These are phyloP conservation scores for Dendrobium huoshanense DNA, from an alignment of 106 monocot species.

Conservation along the genomic window DNA sequence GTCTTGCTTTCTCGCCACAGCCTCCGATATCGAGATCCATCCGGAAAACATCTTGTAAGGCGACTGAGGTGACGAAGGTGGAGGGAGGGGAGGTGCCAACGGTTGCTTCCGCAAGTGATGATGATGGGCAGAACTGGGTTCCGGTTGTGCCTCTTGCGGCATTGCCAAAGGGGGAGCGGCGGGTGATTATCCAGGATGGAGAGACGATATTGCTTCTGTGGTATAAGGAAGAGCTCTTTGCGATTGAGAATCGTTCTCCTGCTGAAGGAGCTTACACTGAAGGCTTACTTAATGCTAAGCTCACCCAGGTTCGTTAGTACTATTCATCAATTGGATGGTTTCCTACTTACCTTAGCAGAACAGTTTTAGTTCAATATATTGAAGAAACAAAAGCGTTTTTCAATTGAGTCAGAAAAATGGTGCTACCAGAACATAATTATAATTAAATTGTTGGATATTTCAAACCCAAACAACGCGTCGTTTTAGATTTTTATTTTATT, in stretches of 20 bases:
- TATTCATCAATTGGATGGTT: not conserved
- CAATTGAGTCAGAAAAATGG: no score
- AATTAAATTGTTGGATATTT: no score
- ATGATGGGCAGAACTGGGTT: conserved; percentile 64
- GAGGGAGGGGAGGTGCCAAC: conserved; percentile 23
- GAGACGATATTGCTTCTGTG: conserved; percentile 83
- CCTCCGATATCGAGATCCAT: not conserved
- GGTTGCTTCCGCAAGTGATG: not conserved
- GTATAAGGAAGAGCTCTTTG: conserved; percentile 85
- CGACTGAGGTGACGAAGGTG: conserved; percentile 60
- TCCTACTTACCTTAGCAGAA: no score
- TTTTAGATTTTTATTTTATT: no score
- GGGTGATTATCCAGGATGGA: conserved; percentile 82
- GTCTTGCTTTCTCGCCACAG: not conserved
- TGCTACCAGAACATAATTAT: no score
- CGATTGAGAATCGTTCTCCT: conserved; percentile 87
- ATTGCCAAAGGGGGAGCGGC: conserved; percentile 79
- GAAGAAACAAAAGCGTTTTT: no score
- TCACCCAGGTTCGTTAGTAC: conserved; percentile 63
- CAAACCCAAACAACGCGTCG: no score
- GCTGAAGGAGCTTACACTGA: conserved; percentile 95
- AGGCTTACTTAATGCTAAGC: conserved; percentile 87
- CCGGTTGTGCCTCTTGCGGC: conserved; percentile 81
- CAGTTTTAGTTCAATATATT: no score
- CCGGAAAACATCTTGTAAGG: conserved; percentile 34